Evolutionary conservation across 2,329 filamentous ascomycete genomes (phyloP).

Genomic region (Paecilomyces formosus): DNA sequence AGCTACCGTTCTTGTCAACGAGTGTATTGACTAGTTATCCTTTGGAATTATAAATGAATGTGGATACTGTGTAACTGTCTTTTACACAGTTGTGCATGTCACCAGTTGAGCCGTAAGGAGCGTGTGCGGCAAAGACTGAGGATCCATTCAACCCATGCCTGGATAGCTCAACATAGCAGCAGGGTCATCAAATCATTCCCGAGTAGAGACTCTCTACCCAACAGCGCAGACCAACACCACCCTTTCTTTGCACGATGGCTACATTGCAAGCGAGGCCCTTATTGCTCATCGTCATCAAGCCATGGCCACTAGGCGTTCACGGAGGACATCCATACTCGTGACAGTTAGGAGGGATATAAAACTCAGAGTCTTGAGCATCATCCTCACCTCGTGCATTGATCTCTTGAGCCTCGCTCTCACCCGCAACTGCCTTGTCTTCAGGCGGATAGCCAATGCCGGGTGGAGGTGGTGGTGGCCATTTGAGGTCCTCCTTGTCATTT

Average conservation of each 20-base stretch:
- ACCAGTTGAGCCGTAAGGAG: neutral
- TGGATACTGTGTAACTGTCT: neutral
- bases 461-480: no score
- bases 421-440: no score
- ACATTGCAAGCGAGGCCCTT: no score
- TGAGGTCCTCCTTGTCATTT: neutral
- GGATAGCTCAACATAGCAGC: neutral
- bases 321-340: neutral
- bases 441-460: no score
- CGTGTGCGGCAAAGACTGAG: neutral
- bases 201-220: neutral
- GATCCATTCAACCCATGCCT: neutral
- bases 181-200: neutral
- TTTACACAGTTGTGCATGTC: neutral
- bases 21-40: no score
- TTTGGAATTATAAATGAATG: neutral
- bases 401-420: neutral
- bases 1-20: neutral
- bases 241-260: no score
- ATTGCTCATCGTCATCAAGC: no score
- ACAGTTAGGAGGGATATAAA: neutral
- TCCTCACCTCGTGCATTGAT: neutral
- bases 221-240: no score
- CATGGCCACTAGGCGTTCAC: neutral
- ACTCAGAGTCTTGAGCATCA: neutral